These are phyloP conservation scores for Dichomitus squalens DNA, from an alignment of 1,284 basidiomycete genomes.

Conservation along the genomic window DNA sequence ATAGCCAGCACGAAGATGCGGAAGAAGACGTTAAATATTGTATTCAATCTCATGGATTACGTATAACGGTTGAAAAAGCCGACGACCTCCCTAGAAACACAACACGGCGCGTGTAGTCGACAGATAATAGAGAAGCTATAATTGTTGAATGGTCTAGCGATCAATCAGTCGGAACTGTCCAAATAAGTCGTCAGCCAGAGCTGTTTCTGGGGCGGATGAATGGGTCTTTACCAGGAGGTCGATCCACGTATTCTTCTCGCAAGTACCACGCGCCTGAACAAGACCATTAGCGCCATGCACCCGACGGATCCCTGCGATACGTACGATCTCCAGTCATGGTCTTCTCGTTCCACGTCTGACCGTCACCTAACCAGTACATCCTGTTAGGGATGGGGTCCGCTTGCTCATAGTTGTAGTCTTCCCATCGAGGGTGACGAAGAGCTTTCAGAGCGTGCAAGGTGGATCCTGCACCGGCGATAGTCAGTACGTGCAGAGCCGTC, in stretches of 20 bases:
- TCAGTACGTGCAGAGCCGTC: not conserved
- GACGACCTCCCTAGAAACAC: too few relatives aligned
- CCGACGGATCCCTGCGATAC: conserved; percentile 24
- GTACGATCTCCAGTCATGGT: conserved; percentile 48
- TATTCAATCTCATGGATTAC: too few relatives aligned
- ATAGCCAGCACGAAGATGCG: too few relatives aligned
- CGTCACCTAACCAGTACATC: conserved; percentile 63
- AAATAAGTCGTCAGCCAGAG: too few relatives aligned
- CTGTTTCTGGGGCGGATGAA: too few relatives aligned
- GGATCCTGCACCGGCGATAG: conserved; percentile 41
- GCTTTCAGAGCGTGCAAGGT: conserved; percentile 52
- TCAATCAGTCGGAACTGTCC: too few relatives aligned
- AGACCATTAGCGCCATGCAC: not conserved
- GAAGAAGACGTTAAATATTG: too few relatives aligned
- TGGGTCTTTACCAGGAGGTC: conserved; percentile 12
- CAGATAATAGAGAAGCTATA: too few relatives aligned
- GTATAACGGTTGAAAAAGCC: too few relatives aligned
- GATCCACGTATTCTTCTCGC: not conserved
- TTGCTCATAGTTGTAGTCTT: conserved; percentile 60
- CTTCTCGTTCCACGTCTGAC: conserved; percentile 49
- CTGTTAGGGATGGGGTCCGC: conserved; percentile 48
- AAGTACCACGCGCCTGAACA: conserved; percentile 49
- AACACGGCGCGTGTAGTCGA: too few relatives aligned
- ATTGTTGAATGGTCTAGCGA: too few relatives aligned
- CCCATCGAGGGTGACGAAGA: conserved; percentile 61